Evolutionary conservation across 306 rosid species (phyloP).

Genomic region (Abrus precatorius): DNA sequence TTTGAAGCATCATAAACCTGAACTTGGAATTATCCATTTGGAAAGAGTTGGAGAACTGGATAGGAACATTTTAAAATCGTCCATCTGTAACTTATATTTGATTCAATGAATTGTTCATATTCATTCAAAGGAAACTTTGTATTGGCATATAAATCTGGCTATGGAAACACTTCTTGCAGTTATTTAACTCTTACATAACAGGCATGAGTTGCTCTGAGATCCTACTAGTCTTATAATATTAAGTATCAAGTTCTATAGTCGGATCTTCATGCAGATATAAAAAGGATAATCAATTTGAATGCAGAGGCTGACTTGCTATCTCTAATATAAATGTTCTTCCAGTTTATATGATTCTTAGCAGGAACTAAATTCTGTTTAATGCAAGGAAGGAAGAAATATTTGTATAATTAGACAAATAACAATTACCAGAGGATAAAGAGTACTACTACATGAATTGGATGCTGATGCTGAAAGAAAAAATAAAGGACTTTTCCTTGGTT

Average conservation of each 20-base stretch:
- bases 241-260: not conserved
- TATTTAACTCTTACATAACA: not conserved
- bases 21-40: not conserved
- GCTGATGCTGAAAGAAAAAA: too few relatives aligned
- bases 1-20: conserved; percentile 19
- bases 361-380: not conserved
- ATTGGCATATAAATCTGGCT: not conserved
- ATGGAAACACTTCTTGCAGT: not conserved
- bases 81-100: conserved; percentile 12
- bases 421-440: not conserved
- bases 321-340: not conserved
- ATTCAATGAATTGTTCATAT: not conserved
- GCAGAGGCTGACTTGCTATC: not conserved
- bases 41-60: not conserved
- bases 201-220: not conserved
- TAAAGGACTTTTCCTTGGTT: not conserved
- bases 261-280: not conserved
- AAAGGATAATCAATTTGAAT: not conserved
- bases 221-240: not conserved
- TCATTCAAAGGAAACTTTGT: conserved; percentile 15
- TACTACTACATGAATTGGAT: conserved; percentile 3
- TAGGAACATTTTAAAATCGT: not conserved
- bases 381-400: conserved; percentile 4
- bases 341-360: not conserved
- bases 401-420: not conserved